Evolutionary conservation across 306 rosid species (phyloP), one percentile per base, ranked within the genome.

Genomic region (Quillaja saponaria): DNA sequence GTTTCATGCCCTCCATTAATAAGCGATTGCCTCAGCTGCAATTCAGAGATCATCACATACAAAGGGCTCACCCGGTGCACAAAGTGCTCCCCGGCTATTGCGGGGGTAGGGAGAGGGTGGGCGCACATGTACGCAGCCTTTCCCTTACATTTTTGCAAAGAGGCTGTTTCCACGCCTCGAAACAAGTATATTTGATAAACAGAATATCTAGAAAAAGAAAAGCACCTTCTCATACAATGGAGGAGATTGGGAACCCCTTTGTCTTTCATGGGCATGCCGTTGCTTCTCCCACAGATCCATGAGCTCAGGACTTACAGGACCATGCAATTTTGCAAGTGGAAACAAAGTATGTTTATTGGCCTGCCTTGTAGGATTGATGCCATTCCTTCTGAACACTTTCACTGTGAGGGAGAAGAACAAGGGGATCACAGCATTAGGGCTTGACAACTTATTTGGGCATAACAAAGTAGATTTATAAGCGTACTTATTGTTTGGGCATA

Each of bases 291-390:
- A 89, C 33, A 78, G 38, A 49, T 75, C 72, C 44, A 46, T 71
- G 58, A 92, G 90, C 74, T 84, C 96, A 34, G 84, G 82, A 74
- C 92, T 82, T 71, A 89, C 40, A 58, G 99, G 76, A 67, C 99
- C 97, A 53, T 74, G 83, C 76, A 86, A 61, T 48, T 81, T 89
- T 8, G 95, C 99, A 20, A 66, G 80, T 60, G 99, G 99, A 81
- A 92, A 92, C 71, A 84, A 39, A 18, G 78, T 66, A 51, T 70
- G 64, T 56, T 84, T 58, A 57, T 81, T 72, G 33, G 59, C 75
- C 39, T 19, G 77, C 60, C 47, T 79, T 37, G 66, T 35, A 34
- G 75, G 66, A 46, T 55, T 71, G 20, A 55, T 40, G 35, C 56
- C 68, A 18, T 50, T 77, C 66, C 78, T 82, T 68, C 67, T 86